Percentiles rank a stretch among this genome's conserved stretches.
Evolutionary conservation across 345 rosid genomes (phyloP).

Genomic region (Arabis hirsuta): DNA sequence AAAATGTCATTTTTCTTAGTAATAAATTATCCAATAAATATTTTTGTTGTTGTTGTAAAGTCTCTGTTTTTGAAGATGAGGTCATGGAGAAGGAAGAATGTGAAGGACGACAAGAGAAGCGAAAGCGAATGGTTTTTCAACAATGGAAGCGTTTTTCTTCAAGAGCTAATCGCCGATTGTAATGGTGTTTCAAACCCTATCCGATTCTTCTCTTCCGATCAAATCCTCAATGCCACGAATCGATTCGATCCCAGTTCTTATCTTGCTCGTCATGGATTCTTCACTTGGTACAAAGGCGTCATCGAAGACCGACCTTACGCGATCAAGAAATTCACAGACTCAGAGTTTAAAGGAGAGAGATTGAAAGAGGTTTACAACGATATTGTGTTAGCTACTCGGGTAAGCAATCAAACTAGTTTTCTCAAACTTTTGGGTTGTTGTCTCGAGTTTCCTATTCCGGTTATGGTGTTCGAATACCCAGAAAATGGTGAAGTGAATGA

Average conservation of each 20-base stretch:
- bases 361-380: constrained; percentile 1
- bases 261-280: neutral
- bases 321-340: neutral
- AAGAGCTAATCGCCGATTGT: neutral
- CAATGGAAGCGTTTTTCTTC: neutral
- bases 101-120: neutral
- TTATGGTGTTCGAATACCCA: constrained; percentile 1
- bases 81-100: constrained; percentile 1
- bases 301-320: constrained; percentile 12
- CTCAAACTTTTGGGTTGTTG: constrained; percentile 14
- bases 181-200: constrained; percentile 19
- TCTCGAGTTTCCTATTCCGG: neutral
- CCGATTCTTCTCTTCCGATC: constrained; percentile 7
- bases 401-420: constrained; percentile 9
- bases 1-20: neutral
- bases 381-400: constrained; percentile 3
- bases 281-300: neutral
- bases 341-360: neutral
- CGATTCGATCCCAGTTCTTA: neutral
- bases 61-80: neutral
- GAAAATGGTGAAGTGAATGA: constrained; percentile 14
- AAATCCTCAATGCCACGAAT: constrained; percentile 27
- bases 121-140: neutral
- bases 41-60: neutral
- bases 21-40: too few species aligned